Base-by-base conservation (phyloP, 2,329 filamentous ascomycete genomes). In the Ploettnerulaceae sp. region DNA sequence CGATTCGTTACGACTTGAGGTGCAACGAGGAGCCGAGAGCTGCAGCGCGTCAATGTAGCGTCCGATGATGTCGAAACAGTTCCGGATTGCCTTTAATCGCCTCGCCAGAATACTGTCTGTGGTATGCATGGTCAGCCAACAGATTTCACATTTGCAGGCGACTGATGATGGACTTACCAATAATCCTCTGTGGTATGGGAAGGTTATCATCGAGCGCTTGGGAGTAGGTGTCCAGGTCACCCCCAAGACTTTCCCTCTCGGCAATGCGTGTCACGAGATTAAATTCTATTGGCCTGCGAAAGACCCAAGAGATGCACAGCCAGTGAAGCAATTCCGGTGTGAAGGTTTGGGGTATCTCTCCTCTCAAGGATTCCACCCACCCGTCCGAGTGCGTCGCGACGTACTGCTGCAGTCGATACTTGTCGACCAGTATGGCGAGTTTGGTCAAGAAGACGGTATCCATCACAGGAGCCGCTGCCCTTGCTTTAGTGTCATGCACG, bases 31-130 rank as follows among this genome's bases (percentile, higher is more conserved):
- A 2, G 32, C 26, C 2, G 36, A 35, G 7, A 33, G 29, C 44
- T 50, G 48, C 22, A 50, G 34, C 15, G 44, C 39, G 18, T 47
- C 65, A 62, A n/a, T 60, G 57, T 15, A 67, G 55, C 22, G 55
- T 54, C 48, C 66, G 56, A 31, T 66, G 33, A 8, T 62, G 39
- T 7, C 51, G 37, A 51, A 68, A 57, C 12, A 61, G 58, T 6
- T 58, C 52, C 3, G 58, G 24, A 47, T 66, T 43, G 47, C 54
- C 38, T 33, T 45, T 37, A 38, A 32, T 20, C 45, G 21, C 33
- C 38, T 41, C 7, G 36, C 34, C 12, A 47, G 12, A 21, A 47
- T 47, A n/a, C 22, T 41, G 15, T 47, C 45, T 47, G 21, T 7
- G 1, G n/a, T 14, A 36, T 22, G 25, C 20, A 36, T 22, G 25